phyloP scores from a whole-genome alignment of 768 basidiomycete species.

The Russula dissimulans region DNA sequence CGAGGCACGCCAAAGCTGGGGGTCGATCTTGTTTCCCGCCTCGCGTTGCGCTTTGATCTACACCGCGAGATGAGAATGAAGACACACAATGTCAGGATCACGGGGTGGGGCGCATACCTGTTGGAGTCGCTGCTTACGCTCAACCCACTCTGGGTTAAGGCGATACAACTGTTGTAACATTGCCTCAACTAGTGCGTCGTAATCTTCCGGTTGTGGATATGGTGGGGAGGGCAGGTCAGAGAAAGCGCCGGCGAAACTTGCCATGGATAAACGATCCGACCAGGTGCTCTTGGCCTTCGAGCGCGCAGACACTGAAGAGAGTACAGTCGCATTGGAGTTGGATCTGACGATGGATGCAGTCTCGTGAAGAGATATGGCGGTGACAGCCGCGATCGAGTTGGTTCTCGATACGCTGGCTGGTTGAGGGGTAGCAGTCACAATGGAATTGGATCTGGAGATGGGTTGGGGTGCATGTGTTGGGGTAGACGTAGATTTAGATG shows the following conservation, averaged over 20 bases:
- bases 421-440: neutral
- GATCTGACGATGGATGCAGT: constrained; percentile 9
- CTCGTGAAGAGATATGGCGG: constrained; percentile 12
- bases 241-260: constrained; percentile 2
- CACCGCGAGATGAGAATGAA: neutral
- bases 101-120: constrained; percentile 7
- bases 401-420: constrained; percentile 1
- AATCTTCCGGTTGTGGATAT: constrained; percentile 11
- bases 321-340: neutral
- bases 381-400: constrained; percentile 6
- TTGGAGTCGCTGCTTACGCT: constrained; percentile 15
- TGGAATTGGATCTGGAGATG: constrained; percentile 9
- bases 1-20: constrained; percentile 6
- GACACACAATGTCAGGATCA: neutral
- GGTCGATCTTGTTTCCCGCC: constrained; percentile 6
- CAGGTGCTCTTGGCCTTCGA: constrained; percentile 11
- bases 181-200: constrained; percentile 15
- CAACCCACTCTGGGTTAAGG: constrained; percentile 18
- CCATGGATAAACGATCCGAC: constrained; percentile 6
- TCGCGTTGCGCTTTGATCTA: constrained; percentile 14
- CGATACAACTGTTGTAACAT: constrained; percentile 18
- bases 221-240: constrained; percentile 8
- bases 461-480: neutral
- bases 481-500: neutral
- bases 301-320: neutral